Evolutionary conservation across 2,329 filamentous ascomycete species (phyloP).

Genomic region (Orbilia brochopaga): DNA sequence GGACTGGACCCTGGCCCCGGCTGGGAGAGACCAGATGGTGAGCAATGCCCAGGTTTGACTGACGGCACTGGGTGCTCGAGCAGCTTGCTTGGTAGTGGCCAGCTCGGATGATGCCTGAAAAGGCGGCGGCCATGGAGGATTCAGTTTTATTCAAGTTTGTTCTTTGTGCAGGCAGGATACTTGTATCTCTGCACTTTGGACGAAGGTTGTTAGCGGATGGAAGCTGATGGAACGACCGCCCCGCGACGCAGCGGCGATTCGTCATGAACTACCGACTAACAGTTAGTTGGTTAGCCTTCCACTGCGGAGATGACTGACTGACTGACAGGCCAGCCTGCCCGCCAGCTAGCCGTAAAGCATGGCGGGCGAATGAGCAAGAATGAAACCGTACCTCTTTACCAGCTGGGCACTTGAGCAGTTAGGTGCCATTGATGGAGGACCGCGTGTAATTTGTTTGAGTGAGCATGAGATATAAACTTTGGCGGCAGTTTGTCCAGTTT

Average conservation of each 20-base stretch:
- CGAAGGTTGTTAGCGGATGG: slow-evolving; percentile 11
- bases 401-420: no score
- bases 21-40: not conserved
- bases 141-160: not conserved
- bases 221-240: slow-evolving; percentile 41
- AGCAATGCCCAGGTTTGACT: slow-evolving; percentile 1
- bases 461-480: not conserved
- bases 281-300: no score
- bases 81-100: not conserved
- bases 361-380: no score
- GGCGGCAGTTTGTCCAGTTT: not conserved
- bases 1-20: not conserved
- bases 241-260: slow-evolving; percentile 27
- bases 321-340: no score
- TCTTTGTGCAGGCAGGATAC: not conserved
- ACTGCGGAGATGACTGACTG: not conserved
- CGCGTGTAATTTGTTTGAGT: no score
- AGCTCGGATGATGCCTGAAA: not conserved
- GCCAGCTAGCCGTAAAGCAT: no score
- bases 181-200: not conserved
- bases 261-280: not conserved
- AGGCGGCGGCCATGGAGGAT: not conserved
- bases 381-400: slow-evolving; percentile 15
- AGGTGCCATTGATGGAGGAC: no score
- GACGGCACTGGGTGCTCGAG: not conserved